A percentile compares a stretch with the other conserved stretches of the same genome.
Evolutionary conservation across 2,329 filamentous ascomycete genomes (phyloP).

Genomic region (Beauveria sp.): DNA sequence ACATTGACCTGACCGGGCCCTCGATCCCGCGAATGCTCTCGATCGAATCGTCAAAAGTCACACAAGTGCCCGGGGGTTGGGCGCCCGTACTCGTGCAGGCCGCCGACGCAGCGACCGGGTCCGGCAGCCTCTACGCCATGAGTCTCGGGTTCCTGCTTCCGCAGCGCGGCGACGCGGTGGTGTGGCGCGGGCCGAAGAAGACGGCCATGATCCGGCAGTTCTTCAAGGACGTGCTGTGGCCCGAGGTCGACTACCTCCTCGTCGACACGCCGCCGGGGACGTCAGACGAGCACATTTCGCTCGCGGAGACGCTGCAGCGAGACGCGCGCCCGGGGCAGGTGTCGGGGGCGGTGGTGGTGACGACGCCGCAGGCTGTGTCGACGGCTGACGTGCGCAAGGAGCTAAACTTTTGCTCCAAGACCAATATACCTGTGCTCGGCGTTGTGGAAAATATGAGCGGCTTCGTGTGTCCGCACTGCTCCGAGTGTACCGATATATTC

Average conservation of each 20-base stretch:
- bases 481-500: conserved; percentile 89
- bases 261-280: conserved; percentile 96
- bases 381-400: conserved; percentile 93
- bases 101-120: conserved; percentile 38
- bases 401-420: conserved; percentile 87
- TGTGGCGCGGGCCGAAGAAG: conserved; percentile 97
- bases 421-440: conserved; percentile 69
- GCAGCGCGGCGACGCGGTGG: conserved; percentile 79
- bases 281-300: conserved; percentile 92
- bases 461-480: conserved; percentile 72
- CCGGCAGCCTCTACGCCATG: conserved; percentile 73
- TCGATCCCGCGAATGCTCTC: conserved; percentile 94
- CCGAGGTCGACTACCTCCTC: conserved; percentile 78
- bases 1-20: conserved; percentile 91
- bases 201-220: conserved; percentile 99
- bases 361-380: conserved; percentile 88
- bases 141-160: conserved; percentile 86
- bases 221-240: conserved; percentile 84
- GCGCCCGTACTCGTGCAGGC: conserved; percentile 78
- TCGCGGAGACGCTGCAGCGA: conserved; percentile 74
- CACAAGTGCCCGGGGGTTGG: conserved; percentile 87
- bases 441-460: conserved; percentile 97
- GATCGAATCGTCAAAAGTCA: conserved; percentile 82
- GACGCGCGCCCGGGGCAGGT: conserved; percentile 59
- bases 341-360: conserved; percentile 85